Base-by-base conservation (phyloP, 2,329 filamentous ascomycete genomes). In the Neoascochyta sp. region DNA sequence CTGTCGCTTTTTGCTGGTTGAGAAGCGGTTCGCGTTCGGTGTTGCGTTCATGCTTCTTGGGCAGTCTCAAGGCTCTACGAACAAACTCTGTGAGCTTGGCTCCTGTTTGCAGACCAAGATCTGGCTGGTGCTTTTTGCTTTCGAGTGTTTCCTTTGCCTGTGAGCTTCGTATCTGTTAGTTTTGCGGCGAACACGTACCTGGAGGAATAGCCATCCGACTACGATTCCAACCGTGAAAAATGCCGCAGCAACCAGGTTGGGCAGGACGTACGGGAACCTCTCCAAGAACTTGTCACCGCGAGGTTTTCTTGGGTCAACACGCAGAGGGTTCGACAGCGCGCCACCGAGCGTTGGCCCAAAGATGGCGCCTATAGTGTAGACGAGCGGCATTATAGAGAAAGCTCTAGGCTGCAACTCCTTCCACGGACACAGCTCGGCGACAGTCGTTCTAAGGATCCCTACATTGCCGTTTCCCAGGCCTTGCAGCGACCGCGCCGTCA, bases 371-470 rank as follows among this genome's bases (percentile, higher is more conserved):
- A 95, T 69, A 8, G 81, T 88, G 83, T 87, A 96, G 2, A 83
- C 85, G 10, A 96, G 66, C 4, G 90, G 90, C 89, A 96, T 95
- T 24, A 96, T 72, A 43, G 83, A 88, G 62, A 96, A 96, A 0
- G 92, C 92, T 29, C 80, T 73, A 0, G 90, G 89, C 54, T 95
- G 90, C 5, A 95, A 70, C 54, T 88, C 83, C 58, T 64, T 87
- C 60, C 92, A 80, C 0, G 87, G 85, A 2, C 95, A 88, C 74
- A 95, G 80, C 62, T 95, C 90, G 0, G 90, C 90, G 2, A 95
- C 88, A 68, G 92, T 87, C 10, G 87, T 94, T 44, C 89, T 71
- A 42, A 95, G 82, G 40, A 95, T 95, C 2, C 92, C 69, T 8
- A 72, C 68, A 55, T 95, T 96, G 31, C 90, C 92, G 55, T 95